Evolutionary conservation across 2,329 filamentous ascomycete genomes (phyloP), one percentile per base, ranked within the genome.

Genomic region (Arthrobotrys sphaeroides): DNA sequence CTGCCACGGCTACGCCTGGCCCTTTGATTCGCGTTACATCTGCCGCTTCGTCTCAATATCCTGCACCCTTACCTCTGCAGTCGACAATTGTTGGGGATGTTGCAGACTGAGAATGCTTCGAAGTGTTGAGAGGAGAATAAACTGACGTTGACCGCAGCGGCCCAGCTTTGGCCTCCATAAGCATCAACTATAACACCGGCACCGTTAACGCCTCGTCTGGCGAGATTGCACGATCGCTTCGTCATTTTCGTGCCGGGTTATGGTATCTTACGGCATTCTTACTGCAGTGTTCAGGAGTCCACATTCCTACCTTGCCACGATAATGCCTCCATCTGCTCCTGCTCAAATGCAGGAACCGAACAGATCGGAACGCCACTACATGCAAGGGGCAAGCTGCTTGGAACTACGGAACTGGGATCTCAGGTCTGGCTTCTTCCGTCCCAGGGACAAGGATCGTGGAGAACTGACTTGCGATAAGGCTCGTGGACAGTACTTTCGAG

Each of bases 61-160:
- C 10, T 33, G 24, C 47, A 31, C 20, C 47, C n/a, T n/a, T n/a
- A n/a, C n/a, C n/a, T n/a, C n/a, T n/a, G n/a, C n/a, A n/a, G n/a
- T n/a, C n/a, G n/a, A n/a, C n/a, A n/a, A n/a, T 55, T 36, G 51
- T 55, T 55, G 51, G 51, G 49, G 51, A 55, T 55, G 51, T 55
- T 55, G 51, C 51, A 55, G 28, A 55, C 36, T 55, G 36, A 55
- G 51, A 38, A 24, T n/a, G n/a, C n/a, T 24, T 55, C 51, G 5
- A 55, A 55, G 51, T 55, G 51, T 55, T 55, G 51, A 55, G 51
- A 55, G 22, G 20, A 9, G 20, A n/a, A n/a, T n/a, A n/a, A n/a
- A n/a, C n/a, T n/a, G n/a, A 49, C 1, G 45, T n/a, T 28, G 2
- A n/a, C n/a, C n/a, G n/a, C n/a, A n/a, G n/a, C n/a, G 51, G 51